A percentile compares a stretch with the other conserved stretches of the same genome.
Evolutionary conservation across 257 asterid species (phyloP).

Genomic region (Leonotis leonurus): DNA sequence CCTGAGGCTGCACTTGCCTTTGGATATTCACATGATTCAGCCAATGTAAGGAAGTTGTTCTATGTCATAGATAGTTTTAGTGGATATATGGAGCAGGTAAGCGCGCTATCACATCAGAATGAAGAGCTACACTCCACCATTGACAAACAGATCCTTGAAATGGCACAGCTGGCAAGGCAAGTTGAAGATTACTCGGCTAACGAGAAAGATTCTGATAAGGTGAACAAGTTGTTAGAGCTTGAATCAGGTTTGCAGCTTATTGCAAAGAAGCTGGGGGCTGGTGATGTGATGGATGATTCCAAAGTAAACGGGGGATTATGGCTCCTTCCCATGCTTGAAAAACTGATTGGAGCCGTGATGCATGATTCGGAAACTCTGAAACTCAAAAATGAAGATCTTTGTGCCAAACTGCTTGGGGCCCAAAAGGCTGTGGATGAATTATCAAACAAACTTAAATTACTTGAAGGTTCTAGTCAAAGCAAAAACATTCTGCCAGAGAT

Average conservation of each 20-base stretch:
- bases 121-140: conserved; percentile 48
- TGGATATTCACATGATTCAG: conserved; percentile 37
- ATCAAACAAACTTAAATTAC: conserved; percentile 61
- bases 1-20: conserved; percentile 33
- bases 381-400: conserved; percentile 63
- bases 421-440: conserved; percentile 60
- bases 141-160: conserved; percentile 51
- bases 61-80: conserved; percentile 55
- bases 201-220: conserved; percentile 34
- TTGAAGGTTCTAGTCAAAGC: conserved; percentile 54
- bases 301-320: conserved; percentile 34
- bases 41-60: conserved; percentile 52
- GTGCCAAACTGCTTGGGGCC: conserved; percentile 51
- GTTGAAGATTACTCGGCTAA: conserved; percentile 29
- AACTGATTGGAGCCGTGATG: conserved; percentile 40
- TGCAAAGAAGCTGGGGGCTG: conserved; percentile 57
- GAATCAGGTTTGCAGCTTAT: conserved; percentile 51
- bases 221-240: conserved; percentile 44
- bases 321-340: conserved; percentile 55
- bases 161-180: conserved; percentile 51
- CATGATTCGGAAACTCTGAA: conserved; percentile 60
- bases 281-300: conserved; percentile 41
- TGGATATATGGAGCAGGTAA: conserved; percentile 37
- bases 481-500: conserved; percentile 38
- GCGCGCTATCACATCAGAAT: conserved; percentile 49